Evolutionary conservation across 129 eudicot genomes (phyloP).

Genomic region (Flaveria ramosissima): DNA sequence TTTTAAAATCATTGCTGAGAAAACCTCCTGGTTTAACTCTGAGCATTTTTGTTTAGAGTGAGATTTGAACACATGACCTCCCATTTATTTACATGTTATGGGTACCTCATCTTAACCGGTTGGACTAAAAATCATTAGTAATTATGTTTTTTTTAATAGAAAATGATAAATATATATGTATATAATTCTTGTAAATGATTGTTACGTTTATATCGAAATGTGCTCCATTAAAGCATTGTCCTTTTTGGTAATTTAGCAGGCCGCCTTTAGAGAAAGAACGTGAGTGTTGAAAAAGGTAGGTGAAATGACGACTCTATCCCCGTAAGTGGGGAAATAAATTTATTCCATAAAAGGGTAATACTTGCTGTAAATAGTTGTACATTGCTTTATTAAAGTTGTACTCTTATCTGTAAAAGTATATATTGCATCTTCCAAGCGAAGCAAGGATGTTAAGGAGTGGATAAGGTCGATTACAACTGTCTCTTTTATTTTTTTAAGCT

Average conservation of each 20-base stretch:
- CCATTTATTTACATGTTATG: too few species aligned
- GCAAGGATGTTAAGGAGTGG: conserved; percentile 26
- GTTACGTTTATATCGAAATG: background rate
- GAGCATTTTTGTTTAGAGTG: too few species aligned
- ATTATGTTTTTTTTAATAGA: too few species aligned
- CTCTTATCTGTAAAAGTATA: conserved; percentile 35
- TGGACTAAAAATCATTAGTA: too few species aligned
- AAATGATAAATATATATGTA: too few species aligned
- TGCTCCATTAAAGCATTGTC: conserved; percentile 34
- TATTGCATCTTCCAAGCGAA: conserved; percentile 35
- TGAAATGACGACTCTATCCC: conserved; percentile 46
- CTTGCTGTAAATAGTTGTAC: conserved; percentile 30
- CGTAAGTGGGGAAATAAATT: background rate
- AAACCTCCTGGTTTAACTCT: too few species aligned
- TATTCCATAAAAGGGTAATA: background rate
- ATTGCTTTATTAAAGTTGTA: conserved; percentile 29
- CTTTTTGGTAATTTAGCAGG: conserved; percentile 35
- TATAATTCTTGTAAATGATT: too few species aligned
- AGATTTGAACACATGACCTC: too few species aligned
- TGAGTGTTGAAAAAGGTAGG: conserved; percentile 32
- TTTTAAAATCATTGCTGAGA: too few species aligned
- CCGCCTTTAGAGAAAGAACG: conserved; percentile 60
- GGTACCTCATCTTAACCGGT: too few species aligned
- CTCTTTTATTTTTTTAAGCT: background rate
- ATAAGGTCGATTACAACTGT: conserved; percentile 30